These are phyloP conservation scores for Pezicula rhizophila DNA, from an alignment of 2,329 filamentous ascomycete species.

Conservation along the genomic window DNA sequence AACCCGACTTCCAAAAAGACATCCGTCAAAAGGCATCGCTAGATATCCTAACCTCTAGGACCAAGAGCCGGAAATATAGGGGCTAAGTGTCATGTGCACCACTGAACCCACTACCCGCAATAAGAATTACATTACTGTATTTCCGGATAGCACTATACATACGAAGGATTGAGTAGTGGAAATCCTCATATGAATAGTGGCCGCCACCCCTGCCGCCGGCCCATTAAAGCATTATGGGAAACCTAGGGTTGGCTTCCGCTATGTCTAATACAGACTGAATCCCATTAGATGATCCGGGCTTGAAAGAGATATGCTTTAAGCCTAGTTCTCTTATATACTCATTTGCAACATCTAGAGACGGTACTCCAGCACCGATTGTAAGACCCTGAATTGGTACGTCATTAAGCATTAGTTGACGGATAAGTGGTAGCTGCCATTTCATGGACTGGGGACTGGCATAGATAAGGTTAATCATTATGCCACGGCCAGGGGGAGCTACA, in stretches of 20 bases:
- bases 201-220: slow-evolving; percentile 86
- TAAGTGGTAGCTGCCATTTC: slow-evolving; percentile 81
- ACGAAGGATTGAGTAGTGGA: slow-evolving; percentile 78
- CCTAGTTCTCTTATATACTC: slow-evolving; percentile 87
- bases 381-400: slow-evolving; percentile 84
- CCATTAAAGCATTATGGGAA: slow-evolving; percentile 86
- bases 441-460: slow-evolving; percentile 83
- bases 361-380: slow-evolving; percentile 85
- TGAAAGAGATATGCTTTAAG: slow-evolving; percentile 86
- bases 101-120: slow-evolving; percentile 86
- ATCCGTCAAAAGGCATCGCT: slow-evolving; percentile 87
- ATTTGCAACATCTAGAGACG: slow-evolving; percentile 82
- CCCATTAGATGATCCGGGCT: slow-evolving; percentile 80
- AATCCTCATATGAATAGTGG: slow-evolving; percentile 89
- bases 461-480: slow-evolving; percentile 81
- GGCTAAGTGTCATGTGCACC: slow-evolving; percentile 80
- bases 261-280: slow-evolving; percentile 86
- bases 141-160: slow-evolving; percentile 83
- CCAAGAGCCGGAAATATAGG: slow-evolving; percentile 83
- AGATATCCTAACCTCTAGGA: slow-evolving; percentile 75
- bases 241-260: slow-evolving; percentile 78
- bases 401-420: slow-evolving; percentile 68
- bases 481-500: slow-evolving; percentile 73
- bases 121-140: slow-evolving; percentile 75
- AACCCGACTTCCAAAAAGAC: slow-evolving; percentile 81